Evolutionary conservation across 73 alveolate species (phyloP).

Genomic region (Paramecium sexaurelia): DNA sequence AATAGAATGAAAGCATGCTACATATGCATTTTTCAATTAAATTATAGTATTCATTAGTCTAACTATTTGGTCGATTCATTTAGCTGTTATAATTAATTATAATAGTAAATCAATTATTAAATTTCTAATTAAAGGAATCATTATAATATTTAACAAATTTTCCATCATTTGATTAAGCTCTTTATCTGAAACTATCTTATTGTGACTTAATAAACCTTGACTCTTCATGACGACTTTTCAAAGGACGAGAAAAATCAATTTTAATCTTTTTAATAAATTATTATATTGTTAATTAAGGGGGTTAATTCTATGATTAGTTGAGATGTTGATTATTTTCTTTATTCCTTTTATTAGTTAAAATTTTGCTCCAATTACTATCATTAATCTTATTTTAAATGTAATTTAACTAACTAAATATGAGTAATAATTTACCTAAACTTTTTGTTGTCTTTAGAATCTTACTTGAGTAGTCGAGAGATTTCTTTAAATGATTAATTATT

Average conservation of each 20-base stretch:
- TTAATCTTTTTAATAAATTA: constrained; percentile 4
- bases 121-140: not conserved
- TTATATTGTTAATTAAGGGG: not conserved
- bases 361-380: not conserved
- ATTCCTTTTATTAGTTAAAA: not conserved
- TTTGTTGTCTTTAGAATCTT: not conserved
- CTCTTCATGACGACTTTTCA: not conserved
- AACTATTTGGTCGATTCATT: not conserved
- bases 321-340: not conserved
- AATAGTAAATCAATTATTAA: not conserved
- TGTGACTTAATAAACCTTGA: not conserved
- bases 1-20: not conserved
- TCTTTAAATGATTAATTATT: constrained; percentile 1
- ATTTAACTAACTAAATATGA: not conserved
- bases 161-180: not conserved
- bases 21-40: constrained; percentile 45
- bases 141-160: not conserved
- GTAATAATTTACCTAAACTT: not conserved
- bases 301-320: not conserved
- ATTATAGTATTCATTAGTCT: constrained; percentile 2
- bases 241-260: not conserved
- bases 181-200: not conserved
- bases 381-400: not conserved
- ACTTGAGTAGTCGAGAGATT: not conserved
- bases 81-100: constrained; percentile 36